Conservation (phyloP, 306 rosid species). For the Argentina anserina region DNA sequence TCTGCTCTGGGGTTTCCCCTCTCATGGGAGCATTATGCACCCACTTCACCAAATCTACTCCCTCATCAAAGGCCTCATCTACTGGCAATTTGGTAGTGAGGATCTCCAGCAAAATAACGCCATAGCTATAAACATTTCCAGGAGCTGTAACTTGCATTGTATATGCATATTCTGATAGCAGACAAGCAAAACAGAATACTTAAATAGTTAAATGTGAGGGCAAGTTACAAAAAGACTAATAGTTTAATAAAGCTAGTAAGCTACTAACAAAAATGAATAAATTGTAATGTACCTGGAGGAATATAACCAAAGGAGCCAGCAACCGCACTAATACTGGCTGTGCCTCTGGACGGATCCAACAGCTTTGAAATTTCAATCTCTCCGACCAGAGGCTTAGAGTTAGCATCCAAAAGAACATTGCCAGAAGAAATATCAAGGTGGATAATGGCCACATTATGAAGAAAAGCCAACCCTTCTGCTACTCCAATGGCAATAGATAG, state of each 20-base stretch:
- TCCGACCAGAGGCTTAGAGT: slow-evolving; percentile 78
- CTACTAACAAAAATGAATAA: background rate
- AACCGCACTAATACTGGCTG: slow-evolving; percentile 96
- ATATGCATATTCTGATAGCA: slow-evolving; percentile 84
- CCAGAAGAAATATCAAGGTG: slow-evolving; percentile 95
- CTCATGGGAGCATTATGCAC: slow-evolving; percentile 84
- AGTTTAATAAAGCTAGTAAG: background rate
- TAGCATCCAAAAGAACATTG: slow-evolving; percentile 80
- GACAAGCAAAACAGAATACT: slow-evolving; percentile 10
- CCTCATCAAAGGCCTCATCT: slow-evolving; percentile 89
- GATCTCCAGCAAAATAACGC: slow-evolving; percentile 87
- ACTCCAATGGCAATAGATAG: slow-evolving; percentile 83
- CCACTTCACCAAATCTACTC: slow-evolving; percentile 96
- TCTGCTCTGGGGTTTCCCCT: slow-evolving; percentile 99
- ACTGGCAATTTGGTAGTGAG: slow-evolving; percentile 86
- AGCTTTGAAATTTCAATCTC: slow-evolving; percentile 98
- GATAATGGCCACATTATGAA: slow-evolving; percentile 87
- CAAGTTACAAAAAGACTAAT: background rate
- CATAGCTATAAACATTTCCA: slow-evolving; percentile 93
- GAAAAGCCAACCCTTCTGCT: slow-evolving; percentile 94
- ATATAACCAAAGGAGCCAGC: slow-evolving; percentile 99
- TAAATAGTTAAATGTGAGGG: no score
- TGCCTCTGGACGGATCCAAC: slow-evolving; percentile 90
- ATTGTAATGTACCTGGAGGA: slow-evolving; percentile 74
- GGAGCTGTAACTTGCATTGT: slow-evolving; percentile 99